Evolutionary conservation across 2,329 filamentous ascomycete species (phyloP).

Genomic region (Verticillium nubilum): DNA sequence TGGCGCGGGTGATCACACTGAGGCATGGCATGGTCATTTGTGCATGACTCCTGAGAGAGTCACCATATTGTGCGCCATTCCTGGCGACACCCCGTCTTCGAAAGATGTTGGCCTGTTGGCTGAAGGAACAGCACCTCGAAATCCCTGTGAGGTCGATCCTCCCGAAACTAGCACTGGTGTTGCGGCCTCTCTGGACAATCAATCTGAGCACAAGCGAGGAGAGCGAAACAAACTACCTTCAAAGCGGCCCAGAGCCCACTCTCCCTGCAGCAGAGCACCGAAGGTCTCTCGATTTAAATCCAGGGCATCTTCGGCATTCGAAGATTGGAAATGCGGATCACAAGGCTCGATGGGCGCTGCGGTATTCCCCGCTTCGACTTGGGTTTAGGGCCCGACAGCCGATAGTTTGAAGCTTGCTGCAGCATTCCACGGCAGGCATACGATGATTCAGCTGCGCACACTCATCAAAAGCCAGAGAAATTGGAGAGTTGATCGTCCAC

Average conservation of each 20-base stretch:
- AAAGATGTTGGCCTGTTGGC: too few relatives aligned
- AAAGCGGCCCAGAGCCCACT: background rate
- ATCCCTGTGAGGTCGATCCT: background rate
- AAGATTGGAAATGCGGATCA: background rate
- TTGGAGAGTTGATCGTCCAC: background rate
- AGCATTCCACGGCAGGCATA: background rate
- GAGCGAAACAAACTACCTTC: background rate
- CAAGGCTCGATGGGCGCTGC: background rate
- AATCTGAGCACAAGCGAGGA: background rate
- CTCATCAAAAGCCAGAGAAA: background rate
- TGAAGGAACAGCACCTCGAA: background rate
- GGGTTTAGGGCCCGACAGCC: background rate
- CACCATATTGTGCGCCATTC: too few relatives aligned
- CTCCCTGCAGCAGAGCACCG: background rate
- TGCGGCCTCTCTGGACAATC: background rate
- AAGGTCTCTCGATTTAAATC: background rate
- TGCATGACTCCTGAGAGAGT: too few relatives aligned
- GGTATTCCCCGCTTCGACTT: background rate
- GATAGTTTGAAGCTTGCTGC: background rate
- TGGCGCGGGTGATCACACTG: too few relatives aligned
- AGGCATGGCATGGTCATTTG: too few relatives aligned
- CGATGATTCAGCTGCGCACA: background rate
- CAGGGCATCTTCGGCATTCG: background rate
- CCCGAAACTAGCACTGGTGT: background rate
- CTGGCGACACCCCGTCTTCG: too few relatives aligned